phyloP scores from a whole-genome alignment of 1,284 basidiomycete genomes.

The Cryptococcus maquisensis region DNA sequence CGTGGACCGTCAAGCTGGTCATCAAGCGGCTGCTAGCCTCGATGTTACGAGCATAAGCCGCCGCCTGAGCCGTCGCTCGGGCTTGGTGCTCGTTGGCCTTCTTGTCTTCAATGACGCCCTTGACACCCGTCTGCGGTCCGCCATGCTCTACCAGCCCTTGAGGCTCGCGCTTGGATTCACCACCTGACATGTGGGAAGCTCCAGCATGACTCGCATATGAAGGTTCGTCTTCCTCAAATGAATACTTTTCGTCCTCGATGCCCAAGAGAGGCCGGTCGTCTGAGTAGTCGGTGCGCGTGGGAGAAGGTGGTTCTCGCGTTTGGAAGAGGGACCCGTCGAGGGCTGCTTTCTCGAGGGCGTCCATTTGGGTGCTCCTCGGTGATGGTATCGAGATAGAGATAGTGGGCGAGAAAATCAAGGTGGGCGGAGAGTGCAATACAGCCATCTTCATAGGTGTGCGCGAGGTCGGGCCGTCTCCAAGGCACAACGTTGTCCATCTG shows the following conservation, averaged over 20 bases:
- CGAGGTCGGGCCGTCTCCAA: no score
- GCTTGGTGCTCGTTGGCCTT: slow-evolving; percentile 8
- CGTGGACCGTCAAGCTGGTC: slow-evolving; percentile 23
- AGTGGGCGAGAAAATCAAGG: no score
- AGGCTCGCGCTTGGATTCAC: background rate
- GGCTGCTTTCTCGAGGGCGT: slow-evolving; percentile 30
- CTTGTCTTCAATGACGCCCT: slow-evolving; percentile 43
- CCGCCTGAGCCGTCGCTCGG: background rate
- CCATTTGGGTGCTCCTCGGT: slow-evolving; percentile 1
- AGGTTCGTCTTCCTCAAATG: slow-evolving; percentile 2
- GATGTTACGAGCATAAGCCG: background rate
- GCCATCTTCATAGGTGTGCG: no score
- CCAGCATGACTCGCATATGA: background rate
- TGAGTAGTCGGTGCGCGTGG: slow-evolving; percentile 31
- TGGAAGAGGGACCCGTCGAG: slow-evolving; percentile 29
- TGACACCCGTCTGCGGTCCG: slow-evolving; percentile 41
- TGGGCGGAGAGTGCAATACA: no score
- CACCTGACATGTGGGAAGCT: background rate
- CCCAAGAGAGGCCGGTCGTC: slow-evolving; percentile 19
- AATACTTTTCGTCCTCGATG: slow-evolving; percentile 15
- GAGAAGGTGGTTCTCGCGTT: slow-evolving; percentile 21
- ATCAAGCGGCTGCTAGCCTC: slow-evolving; percentile 19
- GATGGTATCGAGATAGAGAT: no score
- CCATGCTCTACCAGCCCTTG: slow-evolving; percentile 7
- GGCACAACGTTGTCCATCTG: no score